A percentile compares a stretch with the other conserved stretches of the same genome.
phyloP scores from a whole-genome alignment of 441 rosid genomes.

The Biscutella laevigata region DNA sequence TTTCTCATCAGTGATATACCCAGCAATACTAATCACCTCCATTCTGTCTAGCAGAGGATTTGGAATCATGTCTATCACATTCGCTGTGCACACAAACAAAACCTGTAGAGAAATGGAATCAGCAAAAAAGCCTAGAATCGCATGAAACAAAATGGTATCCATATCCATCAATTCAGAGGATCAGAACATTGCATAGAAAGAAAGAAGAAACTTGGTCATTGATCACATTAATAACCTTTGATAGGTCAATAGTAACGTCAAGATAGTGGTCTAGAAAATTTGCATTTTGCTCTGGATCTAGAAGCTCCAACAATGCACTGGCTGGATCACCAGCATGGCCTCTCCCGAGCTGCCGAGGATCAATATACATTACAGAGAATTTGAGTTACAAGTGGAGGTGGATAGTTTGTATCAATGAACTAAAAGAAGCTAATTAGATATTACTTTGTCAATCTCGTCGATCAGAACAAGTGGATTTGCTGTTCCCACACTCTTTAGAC shows the following conservation, averaged over 20 bases:
- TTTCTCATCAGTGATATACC: conserved; percentile 97
- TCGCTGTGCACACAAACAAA: conserved; percentile 97
- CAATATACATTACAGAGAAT: neutral
- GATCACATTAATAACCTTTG: conserved; percentile 56
- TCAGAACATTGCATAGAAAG: neutral
- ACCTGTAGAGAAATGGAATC: conserved; percentile 47
- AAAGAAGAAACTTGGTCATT: neutral
- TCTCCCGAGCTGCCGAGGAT: conserved; percentile 68
- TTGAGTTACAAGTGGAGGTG: neutral
- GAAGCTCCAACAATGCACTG: conserved; percentile 95
- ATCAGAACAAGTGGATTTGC: conserved; percentile 98
- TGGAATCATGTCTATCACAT: conserved; percentile 88
- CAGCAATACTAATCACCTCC: conserved; percentile 97
- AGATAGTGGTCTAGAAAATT: conserved; percentile 97
- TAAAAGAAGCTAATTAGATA: neutral
- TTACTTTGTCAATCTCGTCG: conserved; percentile 98
- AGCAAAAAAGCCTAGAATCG: neutral
- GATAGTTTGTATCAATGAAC: neutral
- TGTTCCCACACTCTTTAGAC: conserved; percentile 95
- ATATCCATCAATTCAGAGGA: conserved; percentile 6
- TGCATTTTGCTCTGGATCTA: conserved; percentile 99
- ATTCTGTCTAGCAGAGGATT: conserved; percentile 94
- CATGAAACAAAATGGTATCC: conserved; percentile 2
- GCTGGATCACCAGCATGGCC: conserved; percentile 99
- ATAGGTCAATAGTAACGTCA: conserved; percentile 88